Evolutionary conservation across 768 basidiomycete species (phyloP), one percentile per base, ranked within the genome.

Genomic region (Collybia nuda): DNA sequence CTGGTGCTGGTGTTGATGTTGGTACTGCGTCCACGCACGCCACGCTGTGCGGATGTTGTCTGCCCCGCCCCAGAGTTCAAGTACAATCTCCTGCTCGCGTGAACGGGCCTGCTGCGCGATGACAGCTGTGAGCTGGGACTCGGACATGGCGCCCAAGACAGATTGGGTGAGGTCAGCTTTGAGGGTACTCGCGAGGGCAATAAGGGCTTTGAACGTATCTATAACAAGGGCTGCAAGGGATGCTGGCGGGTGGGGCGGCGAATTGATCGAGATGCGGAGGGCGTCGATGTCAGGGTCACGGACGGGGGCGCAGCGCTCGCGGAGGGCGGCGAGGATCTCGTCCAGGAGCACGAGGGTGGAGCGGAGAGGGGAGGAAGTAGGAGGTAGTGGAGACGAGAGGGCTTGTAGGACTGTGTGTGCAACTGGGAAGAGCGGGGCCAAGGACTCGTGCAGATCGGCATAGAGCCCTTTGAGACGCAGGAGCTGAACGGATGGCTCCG

Each of bases 81-180:
- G 63, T 11, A 86, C 72, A 23, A 82, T 56, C 28, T 77, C 72
- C 50, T 81, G 73, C 64, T 89, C 88, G 40, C 72, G 71, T 9
- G 59, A 57, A 51, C 70, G 78, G 1, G 86, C 85, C 55, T 86
- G 78, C 26, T 75, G 73, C 6, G 63, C 62, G 24, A 89, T 65
- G 12, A 81, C 60, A 3, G 63, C 69, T 17, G 62, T 64, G 21
- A 88, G 72, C 47, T 90, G 79, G 32, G 69, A 61, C 58, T 90
- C 88, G 19, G 78, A 74, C 84, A 89, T 85, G 32, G 72, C 72
- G 17, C 85, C 86, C 1, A 88, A 61, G 9, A 86, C 70, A 42
- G 85, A 81, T 49, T 82, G 75, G 9, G 82, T 84, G 29, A 90
- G 71, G 57, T 90, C 88, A 23, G 77, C 69, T 61, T 82, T 86